A percentile compares a stretch with the other conserved stretches of the same genome.
Evolutionary conservation across 257 asterid species (phyloP).

Genomic region (Apocynum venetum): DNA sequence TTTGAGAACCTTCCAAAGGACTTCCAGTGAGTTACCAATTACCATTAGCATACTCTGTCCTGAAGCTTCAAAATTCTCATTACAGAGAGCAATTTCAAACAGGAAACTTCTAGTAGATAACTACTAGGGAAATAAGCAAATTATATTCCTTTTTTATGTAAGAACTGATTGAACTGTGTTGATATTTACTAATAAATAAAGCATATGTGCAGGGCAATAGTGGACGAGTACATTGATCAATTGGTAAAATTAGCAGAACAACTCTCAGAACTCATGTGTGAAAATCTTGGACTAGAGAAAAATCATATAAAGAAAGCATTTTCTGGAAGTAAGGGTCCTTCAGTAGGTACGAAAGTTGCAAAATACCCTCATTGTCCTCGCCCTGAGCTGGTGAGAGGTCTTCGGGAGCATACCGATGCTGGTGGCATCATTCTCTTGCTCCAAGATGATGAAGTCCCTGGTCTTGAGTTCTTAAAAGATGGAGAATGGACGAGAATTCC

Average conservation of each 20-base stretch:
- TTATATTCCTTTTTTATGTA: neutral
- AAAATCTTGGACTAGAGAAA: slow-evolving; percentile 67
- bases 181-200: slow-evolving; percentile 12
- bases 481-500: slow-evolving; percentile 83
- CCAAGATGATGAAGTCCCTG: slow-evolving; percentile 86
- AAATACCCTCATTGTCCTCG: slow-evolving; percentile 66
- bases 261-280: slow-evolving; percentile 67
- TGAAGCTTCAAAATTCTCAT: neutral
- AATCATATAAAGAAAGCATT: slow-evolving; percentile 56
- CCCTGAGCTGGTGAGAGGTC: slow-evolving; percentile 72
- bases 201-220: slow-evolving; percentile 42
- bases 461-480: slow-evolving; percentile 77
- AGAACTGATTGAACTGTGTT: slow-evolving; percentile 1
- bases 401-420: slow-evolving; percentile 89
- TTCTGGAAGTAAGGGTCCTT: slow-evolving; percentile 57
- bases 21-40: slow-evolving; percentile 44
- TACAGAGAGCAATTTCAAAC: neutral
- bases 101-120: neutral
- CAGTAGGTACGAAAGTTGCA: slow-evolving; percentile 80
- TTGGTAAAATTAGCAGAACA: slow-evolving; percentile 60
- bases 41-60: neutral
- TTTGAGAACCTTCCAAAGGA: slow-evolving; percentile 43
- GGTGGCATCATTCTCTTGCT: slow-evolving; percentile 85
- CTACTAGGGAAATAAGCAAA: neutral
- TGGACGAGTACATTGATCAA: slow-evolving; percentile 67